A percentile compares a stretch with the other conserved stretches of the same genome.
Evolutionary conservation across 2,329 filamentous ascomycete genomes (phyloP).

Genomic region (Xylaria multiplex): DNA sequence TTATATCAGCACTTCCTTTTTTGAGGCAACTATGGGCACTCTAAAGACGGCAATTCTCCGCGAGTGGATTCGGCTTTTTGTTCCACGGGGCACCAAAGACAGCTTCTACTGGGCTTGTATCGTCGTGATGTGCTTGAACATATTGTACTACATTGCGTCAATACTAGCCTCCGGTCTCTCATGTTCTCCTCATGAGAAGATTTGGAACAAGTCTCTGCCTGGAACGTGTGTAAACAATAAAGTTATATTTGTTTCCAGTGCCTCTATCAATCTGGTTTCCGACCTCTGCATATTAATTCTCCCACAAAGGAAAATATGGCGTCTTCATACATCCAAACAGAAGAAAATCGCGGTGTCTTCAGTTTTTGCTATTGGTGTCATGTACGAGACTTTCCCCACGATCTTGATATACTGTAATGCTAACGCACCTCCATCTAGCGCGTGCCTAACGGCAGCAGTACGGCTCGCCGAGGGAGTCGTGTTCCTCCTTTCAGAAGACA

Average conservation of each 20-base stretch:
- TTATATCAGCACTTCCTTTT: constrained; percentile 19
- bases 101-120: constrained; percentile 43
- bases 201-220: constrained; percentile 43
- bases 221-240: constrained; percentile 42
- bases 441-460: neutral
- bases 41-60: constrained; percentile 44
- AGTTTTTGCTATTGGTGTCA: constrained; percentile 24
- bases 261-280: constrained; percentile 42
- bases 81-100: constrained; percentile 44
- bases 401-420: neutral
- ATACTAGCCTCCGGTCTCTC: constrained; percentile 41
- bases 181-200: constrained; percentile 44
- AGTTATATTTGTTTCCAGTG: constrained; percentile 38
- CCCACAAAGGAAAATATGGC: constrained; percentile 49
- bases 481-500: constrained; percentile 11
- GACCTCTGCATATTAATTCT: constrained; percentile 48
- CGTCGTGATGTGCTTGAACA: constrained; percentile 38
- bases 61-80: constrained; percentile 53
- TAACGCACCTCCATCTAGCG: constrained; percentile 3
- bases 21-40: constrained; percentile 16
- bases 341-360: constrained; percentile 27
- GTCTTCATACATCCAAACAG: constrained; percentile 5
- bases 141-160: constrained; percentile 35
- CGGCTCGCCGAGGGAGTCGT: constrained; percentile 7
- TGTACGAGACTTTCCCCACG: constrained; percentile 4